Base-by-base conservation (phyloP, 495 filamentous ascomycete species). In the Penicillium dipodomyicola region DNA sequence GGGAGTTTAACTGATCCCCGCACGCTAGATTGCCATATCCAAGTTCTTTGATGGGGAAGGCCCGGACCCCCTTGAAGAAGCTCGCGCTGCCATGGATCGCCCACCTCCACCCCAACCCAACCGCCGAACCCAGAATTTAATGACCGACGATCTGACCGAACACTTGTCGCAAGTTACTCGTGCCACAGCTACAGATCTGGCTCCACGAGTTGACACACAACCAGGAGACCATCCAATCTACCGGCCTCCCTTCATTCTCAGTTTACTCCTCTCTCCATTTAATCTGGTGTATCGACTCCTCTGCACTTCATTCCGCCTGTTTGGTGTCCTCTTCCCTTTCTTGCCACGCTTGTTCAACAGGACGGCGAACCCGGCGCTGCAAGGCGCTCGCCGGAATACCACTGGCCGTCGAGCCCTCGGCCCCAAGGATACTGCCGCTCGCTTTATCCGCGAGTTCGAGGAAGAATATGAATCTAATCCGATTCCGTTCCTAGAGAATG, bases 1-100 rank as follows among this genome's bases (percentile, higher is more conserved):
- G 39, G 56, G 15, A 29, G 22, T 37, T 41, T 61, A 46, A 54
- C 51, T 56, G 27, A 29, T 52, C 33, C 43, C 40, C 54, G 41
- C 23, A 19, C 30, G 32, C 11, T 68, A 98, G 88, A 95, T 97
- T 59, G 94, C 94, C 32, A 89, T 98, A 49, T 82, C 94, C 48
- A 93, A 93, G 65, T 97, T 97, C 83, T 98, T 97, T 67, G 94
- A 97, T 68, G 94, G 95, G 49, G 95, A 97, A 72, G 84, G 87
- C 5, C 82, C 89, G 35, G 90, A 96, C 66, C 87, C 84, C 5
- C 76, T 93, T 6, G 90, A 90, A 60, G 89, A 91, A 74, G 87
- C 89, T 56, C 77, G 86, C 49, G 82, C 86, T 35, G 80, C 85
- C 27, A 60, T 82, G 32, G 74, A 85, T 37, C 66, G 77, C 42